Base-by-base conservation (phyloP, 805 yeast genomes). In the Candida railenensis region DNA sequence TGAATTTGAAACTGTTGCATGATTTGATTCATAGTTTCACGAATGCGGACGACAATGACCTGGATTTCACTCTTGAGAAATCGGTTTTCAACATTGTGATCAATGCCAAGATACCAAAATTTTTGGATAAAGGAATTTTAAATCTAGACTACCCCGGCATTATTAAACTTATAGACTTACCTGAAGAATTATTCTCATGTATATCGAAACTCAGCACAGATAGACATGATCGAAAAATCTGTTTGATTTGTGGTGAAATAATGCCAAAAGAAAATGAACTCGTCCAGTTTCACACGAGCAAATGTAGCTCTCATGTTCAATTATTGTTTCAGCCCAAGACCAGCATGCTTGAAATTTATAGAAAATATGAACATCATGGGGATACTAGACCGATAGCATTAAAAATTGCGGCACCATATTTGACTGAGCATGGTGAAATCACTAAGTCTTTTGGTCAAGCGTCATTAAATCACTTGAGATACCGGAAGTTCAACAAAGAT, bases 341-440 rank as follows among this genome's bases (percentile, higher is more conserved):
- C 58, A 62, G 66, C 58, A 34, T 47, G 42, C 48, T 63, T 46
- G 46, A 63, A 38, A 49, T 65, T 2, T 51, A 58, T 21, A 16
- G 39, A 16, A 36, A 36, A 22, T 9, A 15, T 36, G 39, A 36
- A 8, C 21, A 16, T 5, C 7, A 8, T 12, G 14, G 12, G 12
- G 22, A 16, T 11, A n/a, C 22, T 11, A 9, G 22, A 36, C 39
- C 39, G 4, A n/a, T 36, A 4, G 21, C 18, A 36, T 16, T 36
- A 19, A 66, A 69, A 7, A 71, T 78, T 51, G 78, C 78, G 46
- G 86, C 88, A 0, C 94, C 92, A 12, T 87, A 85, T 57, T 65
- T 87, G 58, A 85, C 88, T 45, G 70, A 73, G 3, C 90, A 86
- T 62, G 95, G 95, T 19, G 94, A 87, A 60, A 77, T 84, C 2